These are phyloP conservation scores for Dryadomyces quercivorus DNA, from an alignment of 2,329 filamentous ascomycete species.

Conservation along the genomic window DNA sequence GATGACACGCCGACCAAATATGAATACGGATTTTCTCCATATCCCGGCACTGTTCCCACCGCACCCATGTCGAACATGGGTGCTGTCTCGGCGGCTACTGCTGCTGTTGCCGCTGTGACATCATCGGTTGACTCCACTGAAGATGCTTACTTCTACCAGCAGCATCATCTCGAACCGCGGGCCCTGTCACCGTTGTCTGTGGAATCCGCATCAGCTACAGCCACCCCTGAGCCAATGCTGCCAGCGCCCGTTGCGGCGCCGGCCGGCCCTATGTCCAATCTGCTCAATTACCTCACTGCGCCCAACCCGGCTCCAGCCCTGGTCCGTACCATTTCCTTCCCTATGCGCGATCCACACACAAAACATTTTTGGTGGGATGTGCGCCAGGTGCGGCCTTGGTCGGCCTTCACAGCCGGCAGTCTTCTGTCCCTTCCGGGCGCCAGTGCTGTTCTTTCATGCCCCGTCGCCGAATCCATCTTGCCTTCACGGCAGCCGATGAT, in stretches of 20 bases:
- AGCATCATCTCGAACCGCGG: conserved; percentile 32
- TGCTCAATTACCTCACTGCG: conserved; percentile 66
- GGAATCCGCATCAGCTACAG: conserved; percentile 18
- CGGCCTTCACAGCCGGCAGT: conserved; percentile 59
- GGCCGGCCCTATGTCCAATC: conserved; percentile 55
- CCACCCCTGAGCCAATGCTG: conserved; percentile 24
- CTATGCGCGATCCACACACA: conserved; percentile 50
- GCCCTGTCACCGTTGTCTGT: conserved; percentile 30
- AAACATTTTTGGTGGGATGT: conserved; percentile 96
- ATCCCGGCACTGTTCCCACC: conserved; percentile 49
- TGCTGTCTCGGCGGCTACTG: conserved; percentile 15
- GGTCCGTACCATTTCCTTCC: conserved; percentile 66
- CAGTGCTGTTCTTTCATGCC: conserved; percentile 57
- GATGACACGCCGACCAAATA: conserved; percentile 31
- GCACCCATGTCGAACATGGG: background rate
- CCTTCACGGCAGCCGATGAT: conserved; percentile 37
- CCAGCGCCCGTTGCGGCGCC: conserved; percentile 65
- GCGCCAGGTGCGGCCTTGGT: conserved; percentile 76
- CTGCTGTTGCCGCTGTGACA: conserved; percentile 15
- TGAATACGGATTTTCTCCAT: conserved; percentile 73
- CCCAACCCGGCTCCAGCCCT: conserved; percentile 73
- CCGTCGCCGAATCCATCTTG: conserved; percentile 50
- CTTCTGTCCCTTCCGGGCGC: conserved; percentile 65
- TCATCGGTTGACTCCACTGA: conserved; percentile 17
- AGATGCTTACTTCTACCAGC: conserved; percentile 30